Evolutionary conservation across 768 basidiomycete genomes (phyloP).

Genomic region (Tricholoma saponaceum): DNA sequence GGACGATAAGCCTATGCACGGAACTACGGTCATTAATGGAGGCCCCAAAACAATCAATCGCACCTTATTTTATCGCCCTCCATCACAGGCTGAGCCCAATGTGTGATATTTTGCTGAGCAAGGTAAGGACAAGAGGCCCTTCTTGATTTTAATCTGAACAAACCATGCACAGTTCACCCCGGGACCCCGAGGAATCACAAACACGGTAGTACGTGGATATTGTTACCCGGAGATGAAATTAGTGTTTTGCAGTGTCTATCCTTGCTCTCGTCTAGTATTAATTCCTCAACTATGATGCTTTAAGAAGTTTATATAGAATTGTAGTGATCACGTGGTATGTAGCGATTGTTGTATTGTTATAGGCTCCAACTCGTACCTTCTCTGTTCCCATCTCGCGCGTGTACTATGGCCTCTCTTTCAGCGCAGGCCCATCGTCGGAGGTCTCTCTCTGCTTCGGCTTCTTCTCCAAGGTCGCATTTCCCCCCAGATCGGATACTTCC

Average conservation of each 20-base stretch:
- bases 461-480: constrained; percentile 28
- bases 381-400: neutral
- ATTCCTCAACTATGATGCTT: constrained; percentile 1
- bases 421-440: constrained; percentile 40
- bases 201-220: neutral
- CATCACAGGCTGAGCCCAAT: constrained; percentile 24
- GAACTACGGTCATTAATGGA: constrained; percentile 30
- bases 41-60: constrained; percentile 6
- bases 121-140: constrained; percentile 18
- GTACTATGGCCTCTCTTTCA: constrained; percentile 32
- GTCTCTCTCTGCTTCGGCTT: constrained; percentile 48
- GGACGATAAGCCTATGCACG: constrained; percentile 42
- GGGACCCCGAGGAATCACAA: neutral
- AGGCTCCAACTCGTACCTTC: neutral
- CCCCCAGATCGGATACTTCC: constrained; percentile 38
- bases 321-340: neutral
- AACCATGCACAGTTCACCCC: neutral
- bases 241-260: constrained; percentile 7
- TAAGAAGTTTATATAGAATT: neutral
- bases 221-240: constrained; percentile 4
- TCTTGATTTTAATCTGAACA: neutral
- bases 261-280: constrained; percentile 10
- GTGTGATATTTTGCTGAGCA: constrained; percentile 21
- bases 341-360: neutral
- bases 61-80: constrained; percentile 25